Base-by-base conservation (phyloP, 495 filamentous ascomycete genomes). In the Xylaria telfairii region DNA sequence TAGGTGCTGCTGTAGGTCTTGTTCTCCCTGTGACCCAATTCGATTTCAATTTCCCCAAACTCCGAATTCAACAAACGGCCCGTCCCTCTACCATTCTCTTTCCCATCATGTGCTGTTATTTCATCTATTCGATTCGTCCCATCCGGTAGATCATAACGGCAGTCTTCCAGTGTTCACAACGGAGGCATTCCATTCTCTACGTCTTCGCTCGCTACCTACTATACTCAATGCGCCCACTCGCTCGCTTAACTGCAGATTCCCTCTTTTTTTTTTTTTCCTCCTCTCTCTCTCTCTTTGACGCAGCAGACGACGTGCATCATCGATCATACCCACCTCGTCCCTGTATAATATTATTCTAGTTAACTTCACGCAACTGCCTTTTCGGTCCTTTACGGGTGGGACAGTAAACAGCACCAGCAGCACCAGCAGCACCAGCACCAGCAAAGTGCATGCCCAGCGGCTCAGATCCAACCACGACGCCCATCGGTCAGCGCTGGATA, bases 161-260 rank as follows among this genome's bases (percentile, higher is more conserved):
- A 28, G 44, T 57, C 39, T n/a, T 30, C 54, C 30, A 32, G 56
- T 69, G 42, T 63, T 46, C 57, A 17, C 53, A 28, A 57, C 13
- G 44, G 34, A 30, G 17, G 30, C 13, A 51, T 32, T 54, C 57
- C 47, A 37, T 37, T 59, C 49, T 24, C 49, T n/a, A 59, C 49
- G 28, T 37, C 49, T 26, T 70, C 49, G 13, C 41, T 46, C 49
- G n/a, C 41, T 46, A n/a, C n/a, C n/a, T 39, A 24, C 51, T 59
- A 17, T n/a, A 37, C 42, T 49, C 46, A 7, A 47, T 34, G 60
- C 37, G n/a, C 30, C 60, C 19, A 10, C 28, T 30, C 44, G 30
- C 60, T 70, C 60, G 68, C 68, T 64, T 70, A 65, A 47, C 34
- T 65, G 65, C 49, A 28, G 46, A 65, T 59, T 70, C 61, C 13